Base-by-base conservation (phyloP, 1,284 basidiomycete species). In the Abortiporus biennis region DNA sequence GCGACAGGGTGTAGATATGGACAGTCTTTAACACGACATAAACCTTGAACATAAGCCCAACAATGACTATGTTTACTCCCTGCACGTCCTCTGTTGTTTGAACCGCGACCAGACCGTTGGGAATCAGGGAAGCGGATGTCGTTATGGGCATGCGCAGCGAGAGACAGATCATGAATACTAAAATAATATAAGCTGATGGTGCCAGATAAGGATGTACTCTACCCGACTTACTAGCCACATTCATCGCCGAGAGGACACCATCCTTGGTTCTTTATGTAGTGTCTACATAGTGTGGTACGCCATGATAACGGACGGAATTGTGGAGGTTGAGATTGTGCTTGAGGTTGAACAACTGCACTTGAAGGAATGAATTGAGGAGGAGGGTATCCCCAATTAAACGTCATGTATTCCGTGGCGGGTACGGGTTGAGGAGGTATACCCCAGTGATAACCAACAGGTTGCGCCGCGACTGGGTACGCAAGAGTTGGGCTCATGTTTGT, bases 191-290 rank as follows among this genome's bases (percentile, higher is more conserved):
- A 22, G 24, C 47, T 15, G 32, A 47, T 43, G 9, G 35, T 40
- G 23, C n/a, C 9, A 6, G 12, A 21, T 25, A 31, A n/a, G 38
- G 40, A 13, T 6, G 33, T 23, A 35, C 15, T 29, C 27, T 37
- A 35, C 31, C 9, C 23, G 11, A 53, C 71, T 49, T 54, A 74
- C 73, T 72, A 71, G 47, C 57, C 64, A 46, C 71, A 74, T n/a
- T 58, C 53, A 9, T 63, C 56, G 13, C 65, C 70, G 9, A 63
- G 49, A 2, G 68, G 69, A 50, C 72, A 75, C 63, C 62, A 66
- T 4, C 70, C 72, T 16, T 62, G 57, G 42, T 64, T 66, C 46
- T 63, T 64, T 34, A 63, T 44, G 47, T 65, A 72, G 52, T 72
- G 66, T 43, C 62, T 62, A 46, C 69, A 74, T 6, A 66, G 58